Conservation (phyloP, 176 grass and related monocot species). For the Stipa capillata region DNA sequence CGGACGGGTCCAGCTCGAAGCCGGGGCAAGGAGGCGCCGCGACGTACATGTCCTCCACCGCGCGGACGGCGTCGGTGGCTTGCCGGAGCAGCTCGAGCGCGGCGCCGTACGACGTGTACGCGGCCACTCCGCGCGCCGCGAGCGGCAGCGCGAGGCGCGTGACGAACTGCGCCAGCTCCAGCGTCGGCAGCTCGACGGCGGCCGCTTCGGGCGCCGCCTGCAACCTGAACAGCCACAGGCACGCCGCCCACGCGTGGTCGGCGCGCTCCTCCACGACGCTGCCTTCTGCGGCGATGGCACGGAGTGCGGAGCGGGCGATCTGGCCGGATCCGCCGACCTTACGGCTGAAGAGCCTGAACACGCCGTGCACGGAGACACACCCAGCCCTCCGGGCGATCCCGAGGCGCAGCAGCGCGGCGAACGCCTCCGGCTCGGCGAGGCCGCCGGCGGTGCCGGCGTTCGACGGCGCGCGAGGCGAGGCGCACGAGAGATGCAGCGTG, state of each 20-base stretch:
- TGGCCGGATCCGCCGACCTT: slow-evolving; percentile 11
- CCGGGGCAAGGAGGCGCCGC: no score
- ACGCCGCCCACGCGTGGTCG: no score
- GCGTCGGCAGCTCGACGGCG: no score
- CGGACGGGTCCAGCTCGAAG: background rate
- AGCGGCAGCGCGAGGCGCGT: slow-evolving; percentile 15
- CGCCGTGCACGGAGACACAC: no score
- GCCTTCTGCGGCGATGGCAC: background rate
- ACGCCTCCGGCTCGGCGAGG: slow-evolving; percentile 18
- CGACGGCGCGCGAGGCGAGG: background rate
- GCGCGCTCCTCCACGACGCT: background rate
- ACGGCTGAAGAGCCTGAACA: no score
- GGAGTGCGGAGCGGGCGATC: background rate
- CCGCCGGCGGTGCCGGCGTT: background rate
- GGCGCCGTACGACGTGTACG: slow-evolving; percentile 12
- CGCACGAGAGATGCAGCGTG: background rate
- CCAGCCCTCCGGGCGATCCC: background rate
- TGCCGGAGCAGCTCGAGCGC: slow-evolving; percentile 43
- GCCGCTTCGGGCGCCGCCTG: no score
- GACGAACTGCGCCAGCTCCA: no score
- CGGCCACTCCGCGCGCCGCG: background rate
- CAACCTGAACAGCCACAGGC: no score
- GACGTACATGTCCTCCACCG: slow-evolving; percentile 15
- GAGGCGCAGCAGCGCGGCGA: no score
- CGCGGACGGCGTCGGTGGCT: slow-evolving; percentile 17